These are phyloP conservation scores for Melastoma candidum DNA, from an alignment of 441 rosid genomes.

Conservation along the genomic window DNA sequence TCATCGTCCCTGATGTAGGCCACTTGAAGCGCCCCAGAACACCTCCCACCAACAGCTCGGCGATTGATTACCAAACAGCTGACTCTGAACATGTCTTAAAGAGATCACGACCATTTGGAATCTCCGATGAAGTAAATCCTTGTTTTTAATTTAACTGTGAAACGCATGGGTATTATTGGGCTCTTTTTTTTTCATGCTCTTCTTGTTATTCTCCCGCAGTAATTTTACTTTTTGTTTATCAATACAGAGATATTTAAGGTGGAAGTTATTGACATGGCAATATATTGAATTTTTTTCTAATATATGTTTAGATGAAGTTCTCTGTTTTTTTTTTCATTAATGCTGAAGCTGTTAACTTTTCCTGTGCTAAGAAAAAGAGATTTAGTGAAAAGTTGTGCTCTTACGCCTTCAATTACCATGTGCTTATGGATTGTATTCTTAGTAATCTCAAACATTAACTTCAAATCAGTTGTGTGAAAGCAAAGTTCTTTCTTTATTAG, in stretches of 20 bases:
- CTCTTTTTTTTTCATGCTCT: background rate
- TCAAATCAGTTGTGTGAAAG: background rate
- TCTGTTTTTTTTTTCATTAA: background rate
- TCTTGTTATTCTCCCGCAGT: background rate
- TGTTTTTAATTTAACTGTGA: too few species aligned
- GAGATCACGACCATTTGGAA: constrained; percentile 60
- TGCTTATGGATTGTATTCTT: too few species aligned
- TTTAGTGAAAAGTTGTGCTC: background rate
- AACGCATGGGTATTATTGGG: too few species aligned
- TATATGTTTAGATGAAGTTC: background rate
- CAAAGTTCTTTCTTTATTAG: background rate
- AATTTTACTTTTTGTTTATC: constrained; percentile 1
- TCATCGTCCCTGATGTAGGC: constrained; percentile 27
- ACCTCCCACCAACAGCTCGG: constrained; percentile 45
- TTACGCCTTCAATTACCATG: too few species aligned
- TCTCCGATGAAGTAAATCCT: constrained; percentile 52
- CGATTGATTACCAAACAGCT: constrained; percentile 68
- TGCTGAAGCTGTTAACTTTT: constrained; percentile 1
- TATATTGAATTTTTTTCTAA: background rate
- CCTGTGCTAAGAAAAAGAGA: background rate
- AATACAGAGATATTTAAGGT: background rate
- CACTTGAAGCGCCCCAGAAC: constrained; percentile 64
- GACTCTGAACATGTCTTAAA: constrained; percentile 64
- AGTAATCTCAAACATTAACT: background rate
- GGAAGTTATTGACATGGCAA: background rate